Conservation (phyloP, 1,284 basidiomycete genomes). For the Coniophora puteana region DNA sequence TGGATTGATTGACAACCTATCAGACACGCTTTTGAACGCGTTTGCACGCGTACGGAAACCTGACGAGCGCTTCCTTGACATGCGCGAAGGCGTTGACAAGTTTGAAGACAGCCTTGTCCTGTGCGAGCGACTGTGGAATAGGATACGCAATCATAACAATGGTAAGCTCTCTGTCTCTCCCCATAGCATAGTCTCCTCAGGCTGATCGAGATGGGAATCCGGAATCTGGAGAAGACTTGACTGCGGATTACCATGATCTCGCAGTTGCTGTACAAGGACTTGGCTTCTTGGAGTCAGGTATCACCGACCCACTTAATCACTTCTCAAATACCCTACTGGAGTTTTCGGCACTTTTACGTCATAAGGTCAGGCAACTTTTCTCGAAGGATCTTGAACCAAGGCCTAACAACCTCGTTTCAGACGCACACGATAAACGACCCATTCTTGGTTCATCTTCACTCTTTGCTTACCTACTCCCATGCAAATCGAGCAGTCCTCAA, state of each 20-base stretch:
- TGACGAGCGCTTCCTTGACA: constrained; percentile 90
- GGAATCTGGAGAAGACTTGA: constrained; percentile 85
- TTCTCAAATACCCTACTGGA: constrained; percentile 94
- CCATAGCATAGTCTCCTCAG: constrained; percentile 52
- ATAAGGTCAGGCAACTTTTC: constrained; percentile 52
- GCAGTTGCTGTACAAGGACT: constrained; percentile 94
- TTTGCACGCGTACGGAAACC: constrained; percentile 95
- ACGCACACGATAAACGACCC: constrained; percentile 86
- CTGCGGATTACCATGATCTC: constrained; percentile 95
- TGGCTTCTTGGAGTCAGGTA: constrained; percentile 96
- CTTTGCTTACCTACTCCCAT: constrained; percentile 84
- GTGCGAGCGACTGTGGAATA: constrained; percentile 79
- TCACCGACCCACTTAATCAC: constrained; percentile 94
- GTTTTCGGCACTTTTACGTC: constrained; percentile 83
- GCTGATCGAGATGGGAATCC: constrained; percentile 76
- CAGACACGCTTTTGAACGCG: constrained; percentile 93
- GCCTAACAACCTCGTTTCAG: constrained; percentile 34
- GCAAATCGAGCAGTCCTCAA: constrained; percentile 91
- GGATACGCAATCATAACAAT: constrained; percentile 74
- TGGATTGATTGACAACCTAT: constrained; percentile 90
- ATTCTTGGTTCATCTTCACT: constrained; percentile 86
- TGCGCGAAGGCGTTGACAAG: constrained; percentile 89
- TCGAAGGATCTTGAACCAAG: background rate
- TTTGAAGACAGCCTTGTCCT: constrained; percentile 88
- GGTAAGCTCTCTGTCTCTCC: constrained; percentile 61